These are phyloP conservation scores for Ogataea trehalophila DNA, from an alignment of 805 yeast genomes.

Conservation along the genomic window DNA sequence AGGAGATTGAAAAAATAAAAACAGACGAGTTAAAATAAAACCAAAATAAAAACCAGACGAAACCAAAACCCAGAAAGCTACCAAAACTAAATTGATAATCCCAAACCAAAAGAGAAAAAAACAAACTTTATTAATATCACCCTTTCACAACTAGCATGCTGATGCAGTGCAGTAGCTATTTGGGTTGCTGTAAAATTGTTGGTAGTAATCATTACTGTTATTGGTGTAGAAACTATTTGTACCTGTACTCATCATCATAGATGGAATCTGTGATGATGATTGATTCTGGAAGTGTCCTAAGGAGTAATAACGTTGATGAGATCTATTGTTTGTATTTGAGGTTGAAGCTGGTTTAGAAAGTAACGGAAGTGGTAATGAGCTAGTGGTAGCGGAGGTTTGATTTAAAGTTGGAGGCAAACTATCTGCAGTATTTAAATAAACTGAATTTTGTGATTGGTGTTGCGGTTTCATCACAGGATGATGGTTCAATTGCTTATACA, in stretches of 20 bases:
- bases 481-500: constrained; percentile 13
- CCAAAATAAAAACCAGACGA: neutral
- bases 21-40: neutral
- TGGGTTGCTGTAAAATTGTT: constrained; percentile 5
- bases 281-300: constrained; percentile 4
- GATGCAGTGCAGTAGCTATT: constrained; percentile 16
- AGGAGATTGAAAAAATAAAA: neutral
- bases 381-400: neutral
- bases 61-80: neutral
- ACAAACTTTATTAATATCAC: neutral
- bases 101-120: neutral
- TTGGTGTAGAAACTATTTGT: constrained; percentile 1
- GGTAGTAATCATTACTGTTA: constrained; percentile 1
- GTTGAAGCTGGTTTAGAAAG: neutral
- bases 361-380: constrained; percentile 1
- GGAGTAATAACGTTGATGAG: constrained; percentile 18
- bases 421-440: neutral
- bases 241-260: constrained; percentile 15
- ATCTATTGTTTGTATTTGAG: neutral
- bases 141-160: constrained; percentile 12
- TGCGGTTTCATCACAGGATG: constrained; percentile 6
- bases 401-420: neutral
- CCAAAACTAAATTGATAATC: neutral
- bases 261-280: constrained; percentile 5
- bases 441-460: neutral